Evolutionary conservation across 1,284 basidiomycete species (phyloP), one percentile per base, ranked within the genome.

Genomic region (Cryptococcus floricola): DNA sequence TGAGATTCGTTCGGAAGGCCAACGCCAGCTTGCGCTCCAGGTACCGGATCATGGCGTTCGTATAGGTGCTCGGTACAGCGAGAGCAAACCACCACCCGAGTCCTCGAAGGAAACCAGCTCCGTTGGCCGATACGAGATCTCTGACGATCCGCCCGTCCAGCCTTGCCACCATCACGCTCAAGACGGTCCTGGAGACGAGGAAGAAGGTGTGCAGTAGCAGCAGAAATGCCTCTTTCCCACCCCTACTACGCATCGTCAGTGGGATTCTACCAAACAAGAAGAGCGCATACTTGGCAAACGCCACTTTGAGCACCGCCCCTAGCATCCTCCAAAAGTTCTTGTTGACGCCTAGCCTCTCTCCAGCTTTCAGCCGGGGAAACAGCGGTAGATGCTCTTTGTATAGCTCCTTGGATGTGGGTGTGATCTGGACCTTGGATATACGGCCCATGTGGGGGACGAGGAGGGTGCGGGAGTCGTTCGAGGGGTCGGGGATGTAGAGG

Each of bases 31-130:
- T 91, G n/a, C 87, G 85, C 77, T 98, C 93, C 0, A 98, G 81
- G 73, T 91, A 90, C 19, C 88, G 87, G 58, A 96, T 89, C 91
- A 98, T 94, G 1, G 91, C 87, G 72, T 98, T 98, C 0, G 94
- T 98, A 71, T 94, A 95, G 18, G 91, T 94, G 68, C 89, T 92
- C 0, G 95, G 94, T 27, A 98, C 81, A 0, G 92, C 91, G 7
- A 98, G 82, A 6, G 85, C 78, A 69, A 95, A 96, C 94, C 94
- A 98, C 57, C 91, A 80, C 0, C 82, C 88, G 0, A 98, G 78
- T 0, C 93, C 93, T 50, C 82, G 83, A 14, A 91, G 61, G 76
- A 98, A 97, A 0, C 91, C 92, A 53, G 82, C 83, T 0, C 85
- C 88, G 69, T 97, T 87, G 0, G 91, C 92, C 34, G 87, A 90